Percentiles rank a stretch among this genome's conserved stretches.
Conservation (phyloP, 1,139 yeast genomes). For the Saccharomyces hybrid region DNA sequence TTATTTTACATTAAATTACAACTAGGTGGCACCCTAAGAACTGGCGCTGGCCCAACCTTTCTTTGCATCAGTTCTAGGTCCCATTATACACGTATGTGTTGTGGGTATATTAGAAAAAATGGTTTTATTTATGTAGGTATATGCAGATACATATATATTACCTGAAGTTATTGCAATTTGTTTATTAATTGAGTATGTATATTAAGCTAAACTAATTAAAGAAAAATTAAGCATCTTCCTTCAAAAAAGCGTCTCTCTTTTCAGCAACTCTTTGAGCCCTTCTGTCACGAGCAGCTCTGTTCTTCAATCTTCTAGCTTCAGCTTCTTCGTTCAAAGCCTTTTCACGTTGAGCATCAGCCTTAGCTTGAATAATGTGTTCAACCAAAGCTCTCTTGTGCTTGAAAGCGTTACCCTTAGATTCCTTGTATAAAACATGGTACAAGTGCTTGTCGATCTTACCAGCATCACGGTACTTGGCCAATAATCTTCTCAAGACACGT, state of each 20-base stretch:
- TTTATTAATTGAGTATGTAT: not conserved
- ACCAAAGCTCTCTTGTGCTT: slow-evolving; percentile 99
- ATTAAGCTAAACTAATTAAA: not conserved
- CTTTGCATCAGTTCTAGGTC: no score
- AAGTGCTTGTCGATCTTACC: slow-evolving; percentile 99
- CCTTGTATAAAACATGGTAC: slow-evolving; percentile 93
- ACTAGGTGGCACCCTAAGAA: no score
- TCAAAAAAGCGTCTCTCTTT: slow-evolving; percentile 93
- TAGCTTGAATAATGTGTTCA: slow-evolving; percentile 98
- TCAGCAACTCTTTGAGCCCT: slow-evolving; percentile 96
- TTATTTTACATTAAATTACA: no score
- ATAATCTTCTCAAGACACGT: slow-evolving; percentile 97
- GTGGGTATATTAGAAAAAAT: not conserved
- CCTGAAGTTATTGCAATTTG: not conserved
- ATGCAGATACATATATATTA: not conserved
- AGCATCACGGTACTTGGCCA: slow-evolving; percentile 98
- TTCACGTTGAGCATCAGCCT: slow-evolving; percentile 99
- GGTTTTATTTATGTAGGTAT: not conserved
- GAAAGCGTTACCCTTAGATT: slow-evolving; percentile 99
- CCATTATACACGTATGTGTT: no score
- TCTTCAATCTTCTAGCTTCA: slow-evolving; percentile 98
- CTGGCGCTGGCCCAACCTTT: no score
- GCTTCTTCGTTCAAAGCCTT: slow-evolving; percentile 98
- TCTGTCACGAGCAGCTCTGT: slow-evolving; percentile 99
- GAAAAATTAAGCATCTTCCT: slow-evolving; percentile 36